phyloP scores from a whole-genome alignment of 106 monocot genomes.

The Allium cepa region DNA sequence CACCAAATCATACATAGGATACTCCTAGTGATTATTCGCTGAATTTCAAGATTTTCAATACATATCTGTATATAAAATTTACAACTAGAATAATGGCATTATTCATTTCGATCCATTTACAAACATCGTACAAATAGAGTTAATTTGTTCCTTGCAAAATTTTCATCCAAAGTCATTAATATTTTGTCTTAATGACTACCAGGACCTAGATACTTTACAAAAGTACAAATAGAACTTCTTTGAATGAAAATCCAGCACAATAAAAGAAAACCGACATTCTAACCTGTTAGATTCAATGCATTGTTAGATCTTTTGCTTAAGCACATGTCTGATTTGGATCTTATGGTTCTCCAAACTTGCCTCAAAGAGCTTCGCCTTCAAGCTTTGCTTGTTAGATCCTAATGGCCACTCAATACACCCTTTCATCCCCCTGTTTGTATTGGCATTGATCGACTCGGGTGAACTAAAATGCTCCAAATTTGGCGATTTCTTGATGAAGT shows the following conservation, averaged over 20 bases:
- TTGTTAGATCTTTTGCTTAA: constrained; percentile 40
- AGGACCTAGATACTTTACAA: neutral
- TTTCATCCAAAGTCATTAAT: constrained; percentile 3
- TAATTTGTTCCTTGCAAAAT: neutral
- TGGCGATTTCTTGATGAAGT: constrained; percentile 4
- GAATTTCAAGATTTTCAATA: no score
- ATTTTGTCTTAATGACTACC: neutral
- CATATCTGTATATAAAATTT: no score
- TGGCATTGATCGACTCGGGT: neutral
- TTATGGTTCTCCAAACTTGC: constrained; percentile 48
- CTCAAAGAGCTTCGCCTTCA: constrained; percentile 48
- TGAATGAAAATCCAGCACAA: neutral
- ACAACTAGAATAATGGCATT: no score
- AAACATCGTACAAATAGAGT: neutral
- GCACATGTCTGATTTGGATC: constrained; percentile 50
- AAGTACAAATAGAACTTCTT: neutral
- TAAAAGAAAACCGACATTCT: neutral
- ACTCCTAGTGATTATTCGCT: no score
- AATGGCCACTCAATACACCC: constrained; percentile 37
- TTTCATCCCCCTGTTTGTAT: constrained; percentile 10
- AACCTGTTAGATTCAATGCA: no score
- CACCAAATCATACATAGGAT: no score
- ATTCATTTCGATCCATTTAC: neutral
- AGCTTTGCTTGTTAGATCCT: constrained; percentile 27
- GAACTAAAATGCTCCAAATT: constrained; percentile 10